Base-by-base conservation (phyloP, 805 yeast genomes). In the Monosporozyma aquatica region DNA sequence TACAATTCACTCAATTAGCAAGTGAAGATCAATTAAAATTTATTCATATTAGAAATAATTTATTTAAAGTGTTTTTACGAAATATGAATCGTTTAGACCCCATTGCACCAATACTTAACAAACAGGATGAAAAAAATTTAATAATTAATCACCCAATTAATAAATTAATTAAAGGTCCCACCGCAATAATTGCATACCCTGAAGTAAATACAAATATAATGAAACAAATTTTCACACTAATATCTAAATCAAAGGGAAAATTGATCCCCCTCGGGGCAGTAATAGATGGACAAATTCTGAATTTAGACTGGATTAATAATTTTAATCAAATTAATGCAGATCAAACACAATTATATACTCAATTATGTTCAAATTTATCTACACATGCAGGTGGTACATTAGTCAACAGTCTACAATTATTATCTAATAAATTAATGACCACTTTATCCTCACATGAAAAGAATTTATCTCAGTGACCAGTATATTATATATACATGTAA, bases 261-360 rank as follows among this genome's bases (percentile, higher is more conserved):
- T 67, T 92, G 50, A 76, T 89, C 45, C 65, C 92, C 34, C 72
- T 90, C 47, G 98, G 97, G 32, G 97, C 95, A 24, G 77, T 78
- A 53, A 70, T 90, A 26, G 95, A 87, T 48, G 14, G 37, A 18
- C 69, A 71, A 9, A 67, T 78, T 13, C 70, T 71, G 52, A 75
- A 77, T 51, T 49, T 74, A 22, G 65, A 64, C 1, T 70, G 78
- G 43, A 64, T 89, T 38, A 68, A 74, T 34, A 53, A 69, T 48
- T 83, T 85, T 69, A 83, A 17, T 32, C 14, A 32, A 7, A 32
- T 32, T 18, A 32, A 32, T 32, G 35, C 23, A 3, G 35, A 32
- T 18, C 22, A 17, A 6, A 11, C 6, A 3, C 35, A 32, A 32
- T 15, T 32, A n/a, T 32, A 32, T 32, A 21, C 17, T 18, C 17